Percentiles rank a stretch among this genome's conserved stretches.
Conservation (phyloP, 2,329 filamentous ascomycete species). For the Penicillium griseofulvum region DNA sequence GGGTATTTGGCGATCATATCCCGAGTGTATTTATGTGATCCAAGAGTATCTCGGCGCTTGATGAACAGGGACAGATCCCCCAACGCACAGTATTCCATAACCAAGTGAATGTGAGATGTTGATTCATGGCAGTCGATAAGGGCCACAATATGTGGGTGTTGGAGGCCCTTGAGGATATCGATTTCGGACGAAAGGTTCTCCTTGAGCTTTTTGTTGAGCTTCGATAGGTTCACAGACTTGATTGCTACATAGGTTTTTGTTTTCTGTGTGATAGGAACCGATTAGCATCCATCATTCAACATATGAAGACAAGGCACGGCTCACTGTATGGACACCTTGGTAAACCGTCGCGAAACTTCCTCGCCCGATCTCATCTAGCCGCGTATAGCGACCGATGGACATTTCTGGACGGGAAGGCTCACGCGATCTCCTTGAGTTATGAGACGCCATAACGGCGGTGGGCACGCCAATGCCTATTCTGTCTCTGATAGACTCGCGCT, state of each 20-base stretch:
- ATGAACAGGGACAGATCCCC: slow-evolving; percentile 95
- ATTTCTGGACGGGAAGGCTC: slow-evolving; percentile 35
- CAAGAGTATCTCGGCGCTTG: slow-evolving; percentile 82
- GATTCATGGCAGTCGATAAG: slow-evolving; percentile 93
- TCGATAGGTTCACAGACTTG: slow-evolving; percentile 89
- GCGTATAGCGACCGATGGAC: slow-evolving; percentile 71
- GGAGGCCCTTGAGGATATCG: slow-evolving; percentile 85
- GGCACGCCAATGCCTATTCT: slow-evolving; percentile 17
- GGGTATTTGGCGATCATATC: slow-evolving; percentile 95
- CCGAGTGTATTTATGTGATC: slow-evolving; percentile 73
- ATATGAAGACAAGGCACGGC: slow-evolving; percentile 30
- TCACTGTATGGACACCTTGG: slow-evolving; percentile 77
- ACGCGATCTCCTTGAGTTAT: slow-evolving; percentile 43
- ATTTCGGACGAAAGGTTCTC: slow-evolving; percentile 96
- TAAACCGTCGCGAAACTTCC: slow-evolving; percentile 98
- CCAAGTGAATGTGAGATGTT: slow-evolving; percentile 82
- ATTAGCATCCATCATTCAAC: slow-evolving; percentile 13
- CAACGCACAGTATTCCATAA: slow-evolving; percentile 98
- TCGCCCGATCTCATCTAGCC: slow-evolving; percentile 88
- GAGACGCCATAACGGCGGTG: slow-evolving; percentile 44
- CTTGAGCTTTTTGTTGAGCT: slow-evolving; percentile 92
- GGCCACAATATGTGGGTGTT: slow-evolving; percentile 95
- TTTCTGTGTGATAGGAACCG: slow-evolving; percentile 53
- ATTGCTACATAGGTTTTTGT: slow-evolving; percentile 83
- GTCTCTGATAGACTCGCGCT: slow-evolving; percentile 13